Base-by-base conservation (phyloP, 2,329 filamentous ascomycete genomes). In the Albophoma yamanashiensis region DNA sequence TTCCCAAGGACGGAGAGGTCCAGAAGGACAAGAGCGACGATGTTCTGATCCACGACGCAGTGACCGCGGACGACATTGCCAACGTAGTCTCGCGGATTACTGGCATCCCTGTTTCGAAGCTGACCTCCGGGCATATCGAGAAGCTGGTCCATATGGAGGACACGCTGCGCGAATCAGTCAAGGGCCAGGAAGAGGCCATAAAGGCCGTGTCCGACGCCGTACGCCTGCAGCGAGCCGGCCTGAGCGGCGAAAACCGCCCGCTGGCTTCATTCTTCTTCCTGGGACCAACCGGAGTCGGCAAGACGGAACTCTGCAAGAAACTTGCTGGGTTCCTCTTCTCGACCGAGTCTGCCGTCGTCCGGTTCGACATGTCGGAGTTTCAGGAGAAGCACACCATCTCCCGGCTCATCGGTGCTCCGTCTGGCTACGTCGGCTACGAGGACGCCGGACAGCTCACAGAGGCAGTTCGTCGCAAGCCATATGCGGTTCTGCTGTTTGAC, bases 321-420 rank as follows among this genome's bases (percentile, higher is more conserved):
- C 87, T 99, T 67, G 94, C 94, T 1, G 84, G 83, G 61, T 97
- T 97, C 77, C 79, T 99, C 43, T 99, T 97, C 76, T 94, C 89
- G 0, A 96, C 91, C 1, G 91, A 96, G 67, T 86, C 86, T 36
- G 93, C 94, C 3, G 91, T 99, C 34, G 85, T 97, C 40, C 84
- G 94, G 40, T 97, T 97, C 73, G 94, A 97, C 74, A 97, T 97
- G 94, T 91, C 87, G 67, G 94, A 99, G 70, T 97, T 97, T 72
- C 92, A 96, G 70, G 94, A 97, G 71, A 96, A 96, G 74, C 93
- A 97, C 71, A 97, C 94, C 4, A 89, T 97, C 60, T 96, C 91
- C 36, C 84, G 93, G 22, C 82, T 97, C 39, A 97, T 97, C 65
- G 94, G 94, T 53, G 89, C 89, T 3, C 94, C 94, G 0, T 93